Conservation (phyloP, 2,329 filamentous ascomycete genomes). For the Diaporthe destruens region DNA sequence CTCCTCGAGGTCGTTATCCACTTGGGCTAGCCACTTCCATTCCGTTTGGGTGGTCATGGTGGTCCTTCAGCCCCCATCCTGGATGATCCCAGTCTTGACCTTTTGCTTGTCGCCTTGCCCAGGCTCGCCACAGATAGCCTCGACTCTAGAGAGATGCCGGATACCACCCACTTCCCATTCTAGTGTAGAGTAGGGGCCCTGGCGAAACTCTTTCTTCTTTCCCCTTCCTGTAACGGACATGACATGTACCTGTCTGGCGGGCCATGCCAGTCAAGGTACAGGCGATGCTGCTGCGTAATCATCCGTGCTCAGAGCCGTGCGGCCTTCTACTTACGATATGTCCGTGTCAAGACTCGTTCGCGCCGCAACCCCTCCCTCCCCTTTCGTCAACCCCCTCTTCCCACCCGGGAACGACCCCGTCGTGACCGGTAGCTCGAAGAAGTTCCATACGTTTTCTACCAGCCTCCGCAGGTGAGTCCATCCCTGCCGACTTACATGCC, state of each 20-base stretch:
- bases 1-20: conserved; percentile 17
- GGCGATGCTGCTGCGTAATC: conserved; percentile 23
- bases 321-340: background rate
- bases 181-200: conserved; percentile 20
- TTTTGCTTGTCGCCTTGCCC: conserved; percentile 3
- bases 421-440: conserved; percentile 24
- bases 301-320: conserved; percentile 18
- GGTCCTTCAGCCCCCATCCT: conserved; percentile 5
- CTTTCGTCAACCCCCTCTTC: conserved; percentile 23
- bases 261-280: conserved; percentile 13
- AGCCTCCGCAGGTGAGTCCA: conserved; percentile 25
- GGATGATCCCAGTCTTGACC: conserved; percentile 20
- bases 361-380: background rate
- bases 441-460: conserved; percentile 36
- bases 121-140: conserved; percentile 16
- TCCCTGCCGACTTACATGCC: conserved; percentile 38
- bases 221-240: conserved; percentile 4
- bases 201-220: conserved; percentile 1
- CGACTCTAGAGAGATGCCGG: conserved; percentile 32
- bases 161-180: conserved; percentile 29
- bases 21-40: conserved; percentile 26
- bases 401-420: conserved; percentile 19
- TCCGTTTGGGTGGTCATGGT: conserved; percentile 12
- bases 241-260: conserved; percentile 9
- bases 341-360: conserved; percentile 14